Percentiles rank a stretch among this genome's conserved stretches.
These are phyloP conservation scores for Ceratocystis ficicola DNA, from an alignment of 2,329 filamentous ascomycete species.

Conservation along the genomic window DNA sequence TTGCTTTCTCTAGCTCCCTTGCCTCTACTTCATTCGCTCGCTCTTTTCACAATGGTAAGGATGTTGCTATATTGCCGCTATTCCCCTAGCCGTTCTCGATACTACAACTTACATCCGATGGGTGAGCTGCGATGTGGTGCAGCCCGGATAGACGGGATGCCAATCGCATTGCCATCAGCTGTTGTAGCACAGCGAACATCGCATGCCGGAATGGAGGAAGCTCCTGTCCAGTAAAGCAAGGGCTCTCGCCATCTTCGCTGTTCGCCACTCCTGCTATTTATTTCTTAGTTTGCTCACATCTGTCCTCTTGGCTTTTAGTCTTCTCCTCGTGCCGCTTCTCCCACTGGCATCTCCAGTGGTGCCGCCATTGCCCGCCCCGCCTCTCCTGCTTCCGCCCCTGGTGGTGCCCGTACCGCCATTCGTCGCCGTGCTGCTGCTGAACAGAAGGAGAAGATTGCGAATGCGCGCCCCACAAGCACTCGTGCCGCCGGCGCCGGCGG, in stretches of 20 bases:
- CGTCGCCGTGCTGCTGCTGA: constrained; percentile 90
- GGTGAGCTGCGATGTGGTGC: not conserved
- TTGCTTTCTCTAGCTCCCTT: not conserved
- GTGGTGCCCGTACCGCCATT: constrained; percentile 89
- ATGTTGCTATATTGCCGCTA: not conserved
- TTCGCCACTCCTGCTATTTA: not conserved
- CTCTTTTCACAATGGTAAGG: constrained; percentile 11
- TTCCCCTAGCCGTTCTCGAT: constrained; percentile 9
- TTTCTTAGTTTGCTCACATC: not conserved
- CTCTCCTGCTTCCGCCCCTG: constrained; percentile 69
- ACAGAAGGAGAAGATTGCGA: constrained; percentile 93
- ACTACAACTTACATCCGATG: constrained; percentile 9
- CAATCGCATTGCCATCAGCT: not conserved
- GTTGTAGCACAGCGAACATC: not conserved
- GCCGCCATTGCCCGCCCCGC: constrained; percentile 63
- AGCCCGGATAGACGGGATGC: not conserved
- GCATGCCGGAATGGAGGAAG: not conserved
- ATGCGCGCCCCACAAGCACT: constrained; percentile 83
- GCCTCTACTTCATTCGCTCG: not conserved
- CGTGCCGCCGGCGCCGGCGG: constrained; percentile 87
- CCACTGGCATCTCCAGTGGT: constrained; percentile 48
- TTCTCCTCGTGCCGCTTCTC: constrained; percentile 49
- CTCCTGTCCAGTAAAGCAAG: not conserved
- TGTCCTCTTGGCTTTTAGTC: constrained; percentile 32
- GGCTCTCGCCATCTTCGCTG: not conserved